Percentiles rank a stretch among this genome's conserved stretches.
phyloP scores from a whole-genome alignment of 345 rosid genomes.

The Bretschneidera sinensis region DNA sequence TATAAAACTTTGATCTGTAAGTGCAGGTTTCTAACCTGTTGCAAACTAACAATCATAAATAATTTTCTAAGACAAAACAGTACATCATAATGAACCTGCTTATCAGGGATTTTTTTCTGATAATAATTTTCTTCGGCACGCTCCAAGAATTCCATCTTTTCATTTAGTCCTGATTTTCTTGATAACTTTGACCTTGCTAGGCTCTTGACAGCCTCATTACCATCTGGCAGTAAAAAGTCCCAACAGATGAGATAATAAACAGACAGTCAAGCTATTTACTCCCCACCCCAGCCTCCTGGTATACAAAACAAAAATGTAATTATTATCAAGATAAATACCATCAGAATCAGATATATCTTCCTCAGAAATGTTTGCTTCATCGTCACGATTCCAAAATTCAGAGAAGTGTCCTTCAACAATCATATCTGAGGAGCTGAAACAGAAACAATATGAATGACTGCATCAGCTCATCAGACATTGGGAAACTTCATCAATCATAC shows the following conservation, averaged over 20 bases:
- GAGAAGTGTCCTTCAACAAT: conserved; percentile 44
- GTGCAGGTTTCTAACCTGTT: too few relatives aligned
- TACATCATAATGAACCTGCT: conserved; percentile 42
- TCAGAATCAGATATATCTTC: conserved; percentile 92
- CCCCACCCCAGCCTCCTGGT: neutral
- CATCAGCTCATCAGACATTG: conserved; percentile 11
- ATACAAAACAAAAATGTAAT: conserved; percentile 4
- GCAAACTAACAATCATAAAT: too few relatives aligned
- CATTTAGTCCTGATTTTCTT: conserved; percentile 47
- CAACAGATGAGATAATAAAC: too few relatives aligned
- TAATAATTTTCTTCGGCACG: conserved; percentile 67
- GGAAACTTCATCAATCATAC: neutral
- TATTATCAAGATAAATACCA: conserved; percentile 34
- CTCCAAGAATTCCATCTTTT: conserved; percentile 62
- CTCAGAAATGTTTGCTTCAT: conserved; percentile 71
- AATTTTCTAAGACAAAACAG: neutral
- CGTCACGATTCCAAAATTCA: conserved; percentile 90
- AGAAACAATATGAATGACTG: conserved; percentile 2
- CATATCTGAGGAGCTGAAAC: conserved; percentile 45
- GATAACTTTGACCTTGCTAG: conserved; percentile 40
- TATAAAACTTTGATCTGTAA: too few relatives aligned
- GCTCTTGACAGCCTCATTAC: conserved; percentile 34
- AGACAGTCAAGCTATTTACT: too few relatives aligned
- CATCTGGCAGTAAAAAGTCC: conserved; percentile 36
- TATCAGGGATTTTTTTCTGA: conserved; percentile 33